Conservation (phyloP, 495 filamentous ascomycete genomes). For the Chaetomium tenue region DNA sequence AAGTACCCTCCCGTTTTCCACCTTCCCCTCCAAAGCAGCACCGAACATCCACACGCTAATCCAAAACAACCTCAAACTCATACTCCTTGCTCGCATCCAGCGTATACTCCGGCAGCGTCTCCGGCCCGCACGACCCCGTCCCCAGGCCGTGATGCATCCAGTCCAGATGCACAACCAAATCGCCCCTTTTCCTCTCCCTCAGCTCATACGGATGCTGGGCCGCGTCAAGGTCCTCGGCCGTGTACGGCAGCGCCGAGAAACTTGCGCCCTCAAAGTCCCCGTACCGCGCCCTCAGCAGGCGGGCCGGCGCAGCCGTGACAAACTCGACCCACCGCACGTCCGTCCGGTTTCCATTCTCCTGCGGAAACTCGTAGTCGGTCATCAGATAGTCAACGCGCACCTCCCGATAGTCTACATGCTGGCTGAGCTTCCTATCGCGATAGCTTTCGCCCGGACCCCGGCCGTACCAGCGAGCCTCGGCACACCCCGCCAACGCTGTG, state of each 20-base stretch:
- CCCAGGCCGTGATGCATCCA: slow-evolving; percentile 57
- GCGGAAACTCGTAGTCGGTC: slow-evolving; percentile 61
- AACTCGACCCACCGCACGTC: slow-evolving; percentile 61
- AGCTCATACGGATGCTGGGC: slow-evolving; percentile 62
- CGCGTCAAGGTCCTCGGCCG: slow-evolving; percentile 52
- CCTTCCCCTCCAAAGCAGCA: not conserved
- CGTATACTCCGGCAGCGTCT: slow-evolving; percentile 52
- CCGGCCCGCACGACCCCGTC: slow-evolving; percentile 52
- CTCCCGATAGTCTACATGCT: slow-evolving; percentile 53
- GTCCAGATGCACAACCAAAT: slow-evolving; percentile 60
- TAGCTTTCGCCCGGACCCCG: slow-evolving; percentile 65
- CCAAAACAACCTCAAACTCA: slow-evolving; percentile 49
- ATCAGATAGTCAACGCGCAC: not conserved
- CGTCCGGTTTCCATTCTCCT: slow-evolving; percentile 63
- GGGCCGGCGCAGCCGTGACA: slow-evolving; percentile 3
- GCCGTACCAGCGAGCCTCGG: slow-evolving; percentile 58
- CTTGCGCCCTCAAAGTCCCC: slow-evolving; percentile 44
- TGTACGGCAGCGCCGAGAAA: slow-evolving; percentile 57
- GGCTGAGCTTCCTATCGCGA: slow-evolving; percentile 59
- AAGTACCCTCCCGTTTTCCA: no score
- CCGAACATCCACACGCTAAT: slow-evolving; percentile 29
- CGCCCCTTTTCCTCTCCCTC: slow-evolving; percentile 40
- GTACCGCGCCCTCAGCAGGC: slow-evolving; percentile 42
- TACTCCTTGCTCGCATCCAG: slow-evolving; percentile 46
- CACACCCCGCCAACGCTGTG: slow-evolving; percentile 44